phyloP scores from a whole-genome alignment of 1,284 basidiomycete species.

The Ganoderma leucocontextum region DNA sequence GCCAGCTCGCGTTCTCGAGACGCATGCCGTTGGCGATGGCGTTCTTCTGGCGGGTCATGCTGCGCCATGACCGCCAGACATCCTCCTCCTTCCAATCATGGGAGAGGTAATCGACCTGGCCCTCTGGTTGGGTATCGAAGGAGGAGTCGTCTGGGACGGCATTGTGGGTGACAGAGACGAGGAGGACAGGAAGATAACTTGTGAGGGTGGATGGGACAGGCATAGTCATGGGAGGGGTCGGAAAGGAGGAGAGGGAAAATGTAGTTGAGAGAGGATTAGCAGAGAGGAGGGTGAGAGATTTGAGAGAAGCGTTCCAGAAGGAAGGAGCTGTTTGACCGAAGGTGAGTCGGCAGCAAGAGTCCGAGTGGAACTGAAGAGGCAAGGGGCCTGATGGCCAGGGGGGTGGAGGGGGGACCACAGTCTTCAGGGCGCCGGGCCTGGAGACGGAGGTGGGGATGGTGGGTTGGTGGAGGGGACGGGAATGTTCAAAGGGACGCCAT shows the following conservation, averaged over 20 bases:
- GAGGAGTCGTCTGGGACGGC: constrained; percentile 72
- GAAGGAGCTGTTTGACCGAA: constrained; percentile 19
- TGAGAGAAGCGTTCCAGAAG: constrained; percentile 20
- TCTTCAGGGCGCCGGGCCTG: constrained; percentile 26
- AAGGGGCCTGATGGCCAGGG: constrained; percentile 20
- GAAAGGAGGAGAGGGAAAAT: constrained; percentile 18
- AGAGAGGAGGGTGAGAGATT: constrained; percentile 9
- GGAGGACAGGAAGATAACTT: constrained; percentile 74
- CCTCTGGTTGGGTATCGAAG: constrained; percentile 68
- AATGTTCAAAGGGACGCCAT: constrained; percentile 28
- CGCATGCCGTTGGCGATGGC: constrained; percentile 96
- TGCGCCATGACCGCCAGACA: constrained; percentile 97
- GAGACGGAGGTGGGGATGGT: constrained; percentile 10
- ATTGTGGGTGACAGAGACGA: constrained; percentile 68
- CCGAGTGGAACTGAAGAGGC: constrained; percentile 22
- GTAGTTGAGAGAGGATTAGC: constrained; percentile 5
- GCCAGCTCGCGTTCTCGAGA: constrained; percentile 97
- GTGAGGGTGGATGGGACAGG: constrained; percentile 42
- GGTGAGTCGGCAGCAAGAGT: constrained; percentile 28
- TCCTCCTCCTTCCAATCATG: constrained; percentile 99
- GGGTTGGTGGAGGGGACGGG: background rate
- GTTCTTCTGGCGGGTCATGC: constrained; percentile 98
- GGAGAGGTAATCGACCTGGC: constrained; percentile 86
- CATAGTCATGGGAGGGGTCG: constrained; percentile 32
- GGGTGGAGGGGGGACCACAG: background rate